A percentile compares a stretch with the other conserved stretches of the same genome.
These are phyloP conservation scores for Sporisorium exsertum DNA, from an alignment of 1,284 basidiomycete genomes.

Conservation along the genomic window DNA sequence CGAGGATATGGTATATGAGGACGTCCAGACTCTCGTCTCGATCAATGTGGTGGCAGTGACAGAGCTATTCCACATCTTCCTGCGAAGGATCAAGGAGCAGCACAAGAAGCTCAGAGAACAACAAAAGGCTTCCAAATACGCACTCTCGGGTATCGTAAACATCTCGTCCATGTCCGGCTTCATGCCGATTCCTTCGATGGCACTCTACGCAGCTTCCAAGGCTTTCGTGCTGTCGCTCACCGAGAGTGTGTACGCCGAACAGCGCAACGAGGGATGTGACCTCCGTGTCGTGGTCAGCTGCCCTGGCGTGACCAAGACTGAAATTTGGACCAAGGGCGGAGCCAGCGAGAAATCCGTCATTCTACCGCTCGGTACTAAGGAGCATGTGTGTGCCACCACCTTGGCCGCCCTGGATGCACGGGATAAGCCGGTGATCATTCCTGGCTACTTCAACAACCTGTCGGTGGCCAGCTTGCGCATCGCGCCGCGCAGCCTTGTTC, in stretches of 20 bases:
- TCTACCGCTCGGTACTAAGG: constrained; percentile 26
- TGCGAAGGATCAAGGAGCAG: constrained; percentile 20
- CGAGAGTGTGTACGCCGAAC: constrained; percentile 35
- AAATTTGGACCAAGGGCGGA: constrained; percentile 37
- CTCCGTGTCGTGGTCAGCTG: constrained; percentile 30
- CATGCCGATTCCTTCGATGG: constrained; percentile 42
- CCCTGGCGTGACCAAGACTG: constrained; percentile 24
- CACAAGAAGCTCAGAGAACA: constrained; percentile 19
- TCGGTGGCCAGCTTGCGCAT: constrained; percentile 21
- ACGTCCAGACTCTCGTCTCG: constrained; percentile 20
- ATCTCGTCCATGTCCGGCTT: constrained; percentile 27
- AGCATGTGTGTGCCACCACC: constrained; percentile 34
- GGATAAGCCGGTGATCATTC: constrained; percentile 36
- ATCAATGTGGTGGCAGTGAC: constrained; percentile 35
- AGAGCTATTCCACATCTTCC: constrained; percentile 33
- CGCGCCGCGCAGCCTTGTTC: constrained; percentile 25
- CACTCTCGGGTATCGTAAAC: constrained; percentile 35
- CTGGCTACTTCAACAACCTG: constrained; percentile 40
- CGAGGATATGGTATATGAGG: constrained; percentile 23
- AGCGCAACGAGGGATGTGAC: constrained; percentile 21
- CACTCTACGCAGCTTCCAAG: constrained; percentile 41
- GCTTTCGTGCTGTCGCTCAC: constrained; percentile 35
- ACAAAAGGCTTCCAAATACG: constrained; percentile 15
- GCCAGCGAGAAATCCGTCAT: constrained; percentile 21
- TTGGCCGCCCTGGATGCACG: constrained; percentile 23